Base-by-base conservation (phyloP, 768 basidiomycete genomes). In the Kwoniella pini region DNA sequence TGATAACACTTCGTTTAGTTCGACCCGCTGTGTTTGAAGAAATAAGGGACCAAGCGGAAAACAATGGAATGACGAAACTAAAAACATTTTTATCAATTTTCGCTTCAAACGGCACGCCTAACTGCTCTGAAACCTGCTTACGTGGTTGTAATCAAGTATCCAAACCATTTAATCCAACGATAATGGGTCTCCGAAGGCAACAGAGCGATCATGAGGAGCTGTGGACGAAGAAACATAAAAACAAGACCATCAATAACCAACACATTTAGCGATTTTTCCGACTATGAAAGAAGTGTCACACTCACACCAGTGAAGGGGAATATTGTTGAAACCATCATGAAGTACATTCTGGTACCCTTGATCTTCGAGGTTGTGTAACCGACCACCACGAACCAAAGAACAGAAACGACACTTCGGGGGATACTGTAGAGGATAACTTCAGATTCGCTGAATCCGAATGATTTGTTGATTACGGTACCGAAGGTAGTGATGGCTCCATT, bases 1-100 rank as follows among this genome's bases (percentile, higher is more conserved):
- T 24, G 33, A 63, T 49, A 15, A 68, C 57, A n/a, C 55, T 64
- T 28, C 62, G 65, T 54, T 73, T 73, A n/a, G 71, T 70, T 22
- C 62, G 31, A 2, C 71, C 71, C 9, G 69, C 66, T 2, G 60
- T 52, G 55, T 70, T 70, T 33, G 62, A 63, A 24, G 57, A 38
- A 50, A 73, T 60, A 4, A 73, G 40, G 1, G 65, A 28, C 71
- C 67, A 71, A 9, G 57, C 60, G 12, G 56, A 50, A 44, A 69
- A 63, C n/a, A 52, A 2, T 0, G 65, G 48, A 15, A 67, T 54
- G 15, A 60, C 58, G 27, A 63, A 63, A 57, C 60, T 65, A 44
- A 12, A 24, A 12, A 9, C 28, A 19, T 7, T 7, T 9, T 36
- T 4, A 36, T 22, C 28, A 21, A 13, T 15, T 21, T 24, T 6